phyloP scores from a whole-genome alignment of 140 eudicot genomes.

The Anethum foeniculum region DNA sequence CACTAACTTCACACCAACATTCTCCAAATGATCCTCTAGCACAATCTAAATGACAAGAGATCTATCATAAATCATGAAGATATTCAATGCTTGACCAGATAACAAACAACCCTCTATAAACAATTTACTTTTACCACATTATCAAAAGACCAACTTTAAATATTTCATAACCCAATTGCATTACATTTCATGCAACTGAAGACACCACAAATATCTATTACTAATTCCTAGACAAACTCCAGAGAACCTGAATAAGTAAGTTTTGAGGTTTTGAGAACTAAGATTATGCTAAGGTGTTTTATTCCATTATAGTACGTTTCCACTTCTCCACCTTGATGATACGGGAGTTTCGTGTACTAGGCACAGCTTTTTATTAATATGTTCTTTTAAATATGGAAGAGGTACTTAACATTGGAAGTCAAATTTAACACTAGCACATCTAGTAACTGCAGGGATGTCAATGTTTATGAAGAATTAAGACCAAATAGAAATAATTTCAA shows the following conservation, averaged over 20 bases:
- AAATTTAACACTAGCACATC: background rate
- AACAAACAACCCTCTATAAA: background rate
- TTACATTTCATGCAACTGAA: background rate
- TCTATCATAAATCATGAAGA: background rate
- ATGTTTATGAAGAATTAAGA: background rate
- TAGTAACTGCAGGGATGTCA: background rate
- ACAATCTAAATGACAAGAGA: slow-evolving; percentile 44
- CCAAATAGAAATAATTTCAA: background rate
- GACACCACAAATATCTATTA: background rate
- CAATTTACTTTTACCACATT: background rate
- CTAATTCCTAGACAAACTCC: background rate
- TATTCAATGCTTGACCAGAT: background rate
- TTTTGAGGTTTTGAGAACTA: background rate
- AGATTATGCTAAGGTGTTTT: background rate
- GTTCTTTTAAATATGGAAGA: background rate
- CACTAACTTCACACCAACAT: slow-evolving; percentile 81
- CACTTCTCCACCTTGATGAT: background rate
- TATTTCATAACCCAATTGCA: background rate
- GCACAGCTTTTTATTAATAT: background rate
- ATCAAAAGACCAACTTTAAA: background rate
- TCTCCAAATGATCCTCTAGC: slow-evolving; percentile 83
- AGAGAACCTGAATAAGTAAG: background rate
- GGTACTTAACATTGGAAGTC: background rate
- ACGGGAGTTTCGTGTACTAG: background rate
- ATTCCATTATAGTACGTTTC: background rate